Base-by-base conservation (phyloP, 2,329 filamentous ascomycete species). In the Cordyceps cicadae region DNA sequence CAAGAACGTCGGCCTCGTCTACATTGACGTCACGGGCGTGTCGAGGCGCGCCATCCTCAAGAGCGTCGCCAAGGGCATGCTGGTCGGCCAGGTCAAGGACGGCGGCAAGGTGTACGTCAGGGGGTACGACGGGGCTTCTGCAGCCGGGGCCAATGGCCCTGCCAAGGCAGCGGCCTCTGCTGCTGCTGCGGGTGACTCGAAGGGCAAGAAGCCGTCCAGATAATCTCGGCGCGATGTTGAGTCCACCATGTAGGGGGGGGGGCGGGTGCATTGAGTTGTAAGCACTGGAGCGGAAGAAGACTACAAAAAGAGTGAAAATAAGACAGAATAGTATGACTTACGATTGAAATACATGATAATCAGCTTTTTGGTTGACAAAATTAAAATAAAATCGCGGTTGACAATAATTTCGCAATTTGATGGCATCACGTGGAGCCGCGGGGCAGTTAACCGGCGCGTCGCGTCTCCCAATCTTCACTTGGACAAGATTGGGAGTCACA, bases 1-100 rank as follows among this genome's bases (percentile, higher is more conserved):
- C 68, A 96, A 94, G 80, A 99, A 97, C 66, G 94, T 97, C 8
- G 94, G 92, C 6, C 80, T 99, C 32, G 94, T 99, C 37, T 99
- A 99, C 71, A 96, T 99, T 63, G 94, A 99, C 68, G 93, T 95
- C 1, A 88, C 92, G 0, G 94, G 94, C 41, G 94, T 99, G 1
- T 96, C 90, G 60, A 82, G 94, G 48, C 85, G 87, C 63, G 94
- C 94, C 0, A 85, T 99, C 49, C 83, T 99, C 70, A 99, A 97
- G 79, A 90, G 88, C 48, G 94, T 97, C 1, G 94, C 92, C 21
- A 97, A 96, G 78, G 92, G 94, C 46, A 97, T 99, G 94, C 87
- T 95, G 0, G 86, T 95, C 5, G 90, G 90, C 41, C 86, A 86
- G 65, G 89, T 93, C 54, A 83, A 85, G 62, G 87, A 87, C 43